Percentiles rank a stretch among this genome's conserved stretches.
phyloP scores from a whole-genome alignment of 768 basidiomycete species.

The Suillus lakei region DNA sequence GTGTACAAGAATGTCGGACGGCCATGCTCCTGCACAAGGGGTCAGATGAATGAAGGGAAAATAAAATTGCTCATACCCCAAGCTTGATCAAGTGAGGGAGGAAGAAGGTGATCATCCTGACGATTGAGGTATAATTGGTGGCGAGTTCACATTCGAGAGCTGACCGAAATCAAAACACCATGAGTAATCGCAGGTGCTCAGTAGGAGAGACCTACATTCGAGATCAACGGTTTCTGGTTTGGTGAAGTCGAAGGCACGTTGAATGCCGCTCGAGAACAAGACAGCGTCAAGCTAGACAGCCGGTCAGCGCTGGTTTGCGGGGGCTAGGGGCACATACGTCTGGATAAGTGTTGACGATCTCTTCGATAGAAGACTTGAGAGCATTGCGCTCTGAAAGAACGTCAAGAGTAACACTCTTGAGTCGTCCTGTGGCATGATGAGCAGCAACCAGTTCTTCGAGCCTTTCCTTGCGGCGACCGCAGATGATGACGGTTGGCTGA shows the following conservation, averaged over 20 bases:
- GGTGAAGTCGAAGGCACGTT: slow-evolving; percentile 52
- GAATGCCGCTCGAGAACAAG: slow-evolving; percentile 57
- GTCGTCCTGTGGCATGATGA: slow-evolving; percentile 29
- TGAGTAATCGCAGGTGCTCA: not conserved
- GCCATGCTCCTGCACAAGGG: slow-evolving; percentile 38
- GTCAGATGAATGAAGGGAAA: not conserved
- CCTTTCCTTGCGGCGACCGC: slow-evolving; percentile 56
- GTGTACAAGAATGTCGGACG: slow-evolving; percentile 53
- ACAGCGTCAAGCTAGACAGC: slow-evolving; percentile 57
- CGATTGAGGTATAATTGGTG: slow-evolving; percentile 57
- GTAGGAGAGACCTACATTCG: slow-evolving; percentile 34
- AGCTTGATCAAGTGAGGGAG: slow-evolving; percentile 59
- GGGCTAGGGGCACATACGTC: slow-evolving; percentile 40
- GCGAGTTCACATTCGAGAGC: slow-evolving; percentile 46
- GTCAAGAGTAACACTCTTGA: slow-evolving; percentile 51
- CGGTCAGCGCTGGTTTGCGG: not conserved
- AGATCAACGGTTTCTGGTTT: slow-evolving; percentile 46
- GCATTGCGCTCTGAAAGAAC: slow-evolving; percentile 42
- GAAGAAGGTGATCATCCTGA: slow-evolving; percentile 52
- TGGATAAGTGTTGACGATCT: slow-evolving; percentile 49
- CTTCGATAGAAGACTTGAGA: slow-evolving; percentile 46
- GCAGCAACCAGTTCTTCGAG: slow-evolving; percentile 50
- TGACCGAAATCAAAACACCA: not conserved
- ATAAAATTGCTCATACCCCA: slow-evolving; percentile 41
- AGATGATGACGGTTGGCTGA: slow-evolving; percentile 53